Evolutionary conservation across 1,139 yeast genomes (phyloP).

Genomic region (Geotrichum citri-aurantii): DNA sequence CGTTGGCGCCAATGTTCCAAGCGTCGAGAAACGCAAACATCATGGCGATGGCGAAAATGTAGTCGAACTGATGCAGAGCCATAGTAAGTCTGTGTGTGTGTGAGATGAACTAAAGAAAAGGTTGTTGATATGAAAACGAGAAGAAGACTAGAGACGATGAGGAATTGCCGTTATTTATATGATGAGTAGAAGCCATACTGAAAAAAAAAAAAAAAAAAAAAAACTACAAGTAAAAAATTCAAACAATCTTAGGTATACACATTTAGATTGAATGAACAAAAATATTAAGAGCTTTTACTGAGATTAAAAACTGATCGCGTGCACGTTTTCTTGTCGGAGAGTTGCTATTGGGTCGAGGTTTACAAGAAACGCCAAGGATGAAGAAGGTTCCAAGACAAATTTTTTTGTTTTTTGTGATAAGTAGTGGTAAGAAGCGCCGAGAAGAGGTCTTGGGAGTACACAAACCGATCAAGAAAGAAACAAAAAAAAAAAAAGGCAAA

Average conservation of each 20-base stretch:
- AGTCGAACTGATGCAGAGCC: conserved; percentile 28
- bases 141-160: too few relatives aligned
- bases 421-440: not conserved
- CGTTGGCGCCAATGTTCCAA: conserved; percentile 77
- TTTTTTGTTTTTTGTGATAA: not conserved
- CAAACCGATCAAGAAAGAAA: too few relatives aligned
- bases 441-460: not conserved
- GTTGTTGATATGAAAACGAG: too few relatives aligned
- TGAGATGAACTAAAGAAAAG: not conserved
- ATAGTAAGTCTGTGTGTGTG: conserved; percentile 10
- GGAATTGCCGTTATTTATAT: too few relatives aligned
- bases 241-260: not conserved
- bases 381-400: not conserved
- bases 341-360: not conserved
- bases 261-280: not conserved
- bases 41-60: conserved; percentile 41
- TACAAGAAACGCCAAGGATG: not conserved
- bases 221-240: too few relatives aligned
- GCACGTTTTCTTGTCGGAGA: not conserved
- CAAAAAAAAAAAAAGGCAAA: too few relatives aligned
- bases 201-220: too few relatives aligned
- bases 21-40: conserved; percentile 70
- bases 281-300: not conserved
- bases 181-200: too few relatives aligned
- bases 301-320: not conserved